phyloP scores from a whole-genome alignment of 371 early-diverging fungal species.

The Mucor circinelloides region DNA sequence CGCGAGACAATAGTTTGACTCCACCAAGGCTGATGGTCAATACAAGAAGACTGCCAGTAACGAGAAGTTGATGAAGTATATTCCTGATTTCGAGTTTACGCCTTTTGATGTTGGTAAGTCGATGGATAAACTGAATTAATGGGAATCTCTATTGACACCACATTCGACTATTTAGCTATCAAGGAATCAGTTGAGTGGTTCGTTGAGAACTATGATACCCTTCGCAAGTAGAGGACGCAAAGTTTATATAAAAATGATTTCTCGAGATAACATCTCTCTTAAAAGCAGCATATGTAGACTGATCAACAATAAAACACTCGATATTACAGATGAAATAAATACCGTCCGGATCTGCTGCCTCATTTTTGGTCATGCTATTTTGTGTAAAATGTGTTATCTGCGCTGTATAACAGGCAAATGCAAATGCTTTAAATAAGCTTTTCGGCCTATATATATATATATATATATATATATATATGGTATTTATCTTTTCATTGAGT shows the following conservation, averaged over 20 bases:
- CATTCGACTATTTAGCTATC: conserved; percentile 54
- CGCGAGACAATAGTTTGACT: conserved; percentile 60
- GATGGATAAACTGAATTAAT: not conserved
- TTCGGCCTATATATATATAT: no score
- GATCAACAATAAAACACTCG: no score
- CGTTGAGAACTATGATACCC: conserved; percentile 67
- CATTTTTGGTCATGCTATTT: no score
- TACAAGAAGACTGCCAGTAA: conserved; percentile 89
- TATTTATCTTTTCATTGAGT: no score
- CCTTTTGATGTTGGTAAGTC: conserved; percentile 72
- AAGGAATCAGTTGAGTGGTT: conserved; percentile 83
- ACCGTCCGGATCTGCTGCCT: no score
- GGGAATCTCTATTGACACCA: not conserved
- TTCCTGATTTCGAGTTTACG: conserved; percentile 84
- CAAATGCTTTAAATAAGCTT: not conserved
- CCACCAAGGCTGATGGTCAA: conserved; percentile 82
- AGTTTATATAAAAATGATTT: not conserved
- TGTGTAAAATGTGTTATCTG: no score
- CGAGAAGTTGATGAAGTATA: conserved; percentile 70
- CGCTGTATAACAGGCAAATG: no score
- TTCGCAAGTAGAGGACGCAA: conserved; percentile 53
- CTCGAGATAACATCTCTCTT: not conserved
- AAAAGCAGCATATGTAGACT: not conserved
- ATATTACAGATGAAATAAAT: no score
- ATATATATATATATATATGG: no score